Conservation (phyloP, 305 asterid species). For the Fraxinus dipetala region DNA sequence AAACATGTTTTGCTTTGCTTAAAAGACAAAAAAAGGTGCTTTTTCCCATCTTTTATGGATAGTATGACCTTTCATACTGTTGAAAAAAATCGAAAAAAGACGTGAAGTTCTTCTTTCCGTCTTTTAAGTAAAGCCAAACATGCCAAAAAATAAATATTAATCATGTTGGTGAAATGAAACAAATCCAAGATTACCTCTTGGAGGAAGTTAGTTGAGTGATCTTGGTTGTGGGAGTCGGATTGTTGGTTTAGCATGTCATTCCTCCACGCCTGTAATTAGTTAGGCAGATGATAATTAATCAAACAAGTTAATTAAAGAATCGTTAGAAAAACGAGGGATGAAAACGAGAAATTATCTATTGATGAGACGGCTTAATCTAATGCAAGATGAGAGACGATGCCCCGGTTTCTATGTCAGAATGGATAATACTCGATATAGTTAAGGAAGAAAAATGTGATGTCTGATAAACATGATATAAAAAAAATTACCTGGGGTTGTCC, state of each 20-base stretch:
- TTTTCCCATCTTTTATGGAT: not conserved
- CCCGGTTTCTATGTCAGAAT: not conserved
- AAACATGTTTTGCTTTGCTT: not conserved
- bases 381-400: not conserved
- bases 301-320: not conserved
- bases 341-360: not conserved
- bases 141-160: not conserved
- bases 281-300: not conserved
- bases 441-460: not conserved
- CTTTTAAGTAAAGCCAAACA: no score
- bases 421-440: not conserved
- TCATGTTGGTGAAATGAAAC: not conserved
- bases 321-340: not conserved
- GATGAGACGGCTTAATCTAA: not conserved
- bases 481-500: not conserved
- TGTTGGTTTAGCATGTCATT: not conserved
- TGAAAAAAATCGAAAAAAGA: no score
- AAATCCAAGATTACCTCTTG: slow-evolving; percentile 1
- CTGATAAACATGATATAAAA: not conserved
- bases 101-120: no score
- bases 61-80: no score
- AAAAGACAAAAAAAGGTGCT: not conserved
- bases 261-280: not conserved
- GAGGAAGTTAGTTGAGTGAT: slow-evolving; percentile 14
- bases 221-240: not conserved